phyloP scores from a whole-genome alignment of 805 yeast species.

The Komagataella pseudopastoris region DNA sequence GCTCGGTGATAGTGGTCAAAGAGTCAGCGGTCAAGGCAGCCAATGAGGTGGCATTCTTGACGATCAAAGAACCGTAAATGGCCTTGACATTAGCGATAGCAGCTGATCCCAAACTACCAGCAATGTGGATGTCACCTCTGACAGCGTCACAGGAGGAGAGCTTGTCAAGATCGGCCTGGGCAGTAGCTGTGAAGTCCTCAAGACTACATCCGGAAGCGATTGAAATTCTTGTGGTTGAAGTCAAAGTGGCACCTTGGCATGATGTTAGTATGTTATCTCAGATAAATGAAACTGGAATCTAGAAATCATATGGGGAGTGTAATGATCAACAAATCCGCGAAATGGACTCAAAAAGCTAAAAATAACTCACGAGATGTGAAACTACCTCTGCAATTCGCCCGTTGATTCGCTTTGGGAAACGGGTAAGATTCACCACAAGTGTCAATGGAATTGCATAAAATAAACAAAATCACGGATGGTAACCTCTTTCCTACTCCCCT shows the following conservation, averaged over 20 bases:
- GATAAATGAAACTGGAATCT: slow-evolving; percentile 1
- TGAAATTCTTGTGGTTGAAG: slow-evolving; percentile 31
- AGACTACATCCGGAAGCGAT: slow-evolving; percentile 56
- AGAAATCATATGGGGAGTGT: not conserved
- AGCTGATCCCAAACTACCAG: slow-evolving; percentile 51
- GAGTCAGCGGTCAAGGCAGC: slow-evolving; percentile 63
- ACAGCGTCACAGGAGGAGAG: slow-evolving; percentile 67
- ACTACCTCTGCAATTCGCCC: not conserved
- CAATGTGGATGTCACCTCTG: slow-evolving; percentile 63
- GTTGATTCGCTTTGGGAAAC: not conserved
- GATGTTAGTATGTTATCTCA: slow-evolving; percentile 1
- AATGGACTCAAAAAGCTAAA: not conserved
- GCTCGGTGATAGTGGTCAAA: slow-evolving; percentile 62
- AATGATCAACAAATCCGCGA: not conserved
- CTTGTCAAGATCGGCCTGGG: slow-evolving; percentile 65
- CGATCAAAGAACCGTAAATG: slow-evolving; percentile 62
- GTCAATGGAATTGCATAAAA: not conserved
- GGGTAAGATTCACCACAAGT: slow-evolving; percentile 3
- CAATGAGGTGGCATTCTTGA: slow-evolving; percentile 54
- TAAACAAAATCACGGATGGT: not conserved
- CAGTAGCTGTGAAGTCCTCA: slow-evolving; percentile 56
- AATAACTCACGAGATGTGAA: not conserved
- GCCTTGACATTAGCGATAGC: slow-evolving; percentile 64
- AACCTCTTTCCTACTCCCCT: not conserved
- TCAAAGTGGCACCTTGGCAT: slow-evolving; percentile 33